Conservation (phyloP, 352 stramenopile genomes). For the Phytophthora rubi region DNA sequence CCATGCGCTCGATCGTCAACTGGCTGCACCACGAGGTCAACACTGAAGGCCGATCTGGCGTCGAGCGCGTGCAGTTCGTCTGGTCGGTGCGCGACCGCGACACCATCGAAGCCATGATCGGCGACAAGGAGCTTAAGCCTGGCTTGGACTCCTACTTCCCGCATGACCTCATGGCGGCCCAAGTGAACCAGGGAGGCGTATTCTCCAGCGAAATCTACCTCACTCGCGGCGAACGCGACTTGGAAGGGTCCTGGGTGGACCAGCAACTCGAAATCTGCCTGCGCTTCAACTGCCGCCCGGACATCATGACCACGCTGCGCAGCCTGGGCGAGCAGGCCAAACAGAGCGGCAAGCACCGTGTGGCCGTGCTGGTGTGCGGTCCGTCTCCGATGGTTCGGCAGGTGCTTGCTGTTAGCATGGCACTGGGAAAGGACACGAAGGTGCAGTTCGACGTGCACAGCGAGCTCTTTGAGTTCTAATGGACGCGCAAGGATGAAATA, state of each 20-base stretch:
- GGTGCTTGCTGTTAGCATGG: constrained; percentile 14
- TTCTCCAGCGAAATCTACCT: constrained; percentile 49
- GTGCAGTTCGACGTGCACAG: constrained; percentile 44
- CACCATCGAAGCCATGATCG: constrained; percentile 27
- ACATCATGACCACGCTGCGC: constrained; percentile 27
- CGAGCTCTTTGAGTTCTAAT: constrained; percentile 36
- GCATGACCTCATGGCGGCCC: not conserved
- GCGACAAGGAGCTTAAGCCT: constrained; percentile 1
- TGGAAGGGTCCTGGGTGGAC: constrained; percentile 29
- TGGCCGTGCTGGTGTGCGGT: constrained; percentile 47
- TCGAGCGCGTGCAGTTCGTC: constrained; percentile 45
- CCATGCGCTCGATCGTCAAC: constrained; percentile 23
- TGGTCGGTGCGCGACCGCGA: constrained; percentile 48
- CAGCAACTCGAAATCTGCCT: constrained; percentile 27
- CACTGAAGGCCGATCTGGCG: not conserved
- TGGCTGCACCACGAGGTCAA: constrained; percentile 27
- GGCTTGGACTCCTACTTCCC: constrained; percentile 26
- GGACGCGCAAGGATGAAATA: not conserved
- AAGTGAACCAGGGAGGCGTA: constrained; percentile 5
- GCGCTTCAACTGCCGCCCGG: constrained; percentile 31
- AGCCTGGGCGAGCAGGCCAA: constrained; percentile 33
- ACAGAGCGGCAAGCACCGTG: constrained; percentile 20
- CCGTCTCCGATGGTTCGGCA: constrained; percentile 37
- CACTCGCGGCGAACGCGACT: constrained; percentile 31
- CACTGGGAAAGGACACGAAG: constrained; percentile 19